Conservation (phyloP, 2,329 filamentous ascomycete genomes). For the Davidsoniella eucalypti region DNA sequence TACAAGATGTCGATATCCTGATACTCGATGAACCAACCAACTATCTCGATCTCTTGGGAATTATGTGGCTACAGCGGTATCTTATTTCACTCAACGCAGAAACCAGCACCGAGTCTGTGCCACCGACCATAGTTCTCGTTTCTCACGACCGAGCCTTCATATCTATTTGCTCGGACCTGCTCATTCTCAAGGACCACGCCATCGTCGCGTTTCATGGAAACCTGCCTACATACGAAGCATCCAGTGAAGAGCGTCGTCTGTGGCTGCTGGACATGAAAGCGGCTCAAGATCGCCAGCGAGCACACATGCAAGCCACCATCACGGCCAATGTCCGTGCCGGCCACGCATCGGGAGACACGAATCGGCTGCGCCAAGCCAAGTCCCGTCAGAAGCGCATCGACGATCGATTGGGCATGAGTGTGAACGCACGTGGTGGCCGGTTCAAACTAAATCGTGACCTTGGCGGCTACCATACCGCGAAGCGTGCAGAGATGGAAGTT, state of each 20-base stretch:
- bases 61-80: slow-evolving; percentile 70
- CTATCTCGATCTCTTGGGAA: slow-evolving; percentile 56
- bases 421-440: slow-evolving; percentile 51
- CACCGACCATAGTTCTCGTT: slow-evolving; percentile 57
- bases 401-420: slow-evolving; percentile 61
- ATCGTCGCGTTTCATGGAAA: slow-evolving; percentile 63
- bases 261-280: slow-evolving; percentile 63
- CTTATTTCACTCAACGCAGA: slow-evolving; percentile 36
- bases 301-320: too few species aligned
- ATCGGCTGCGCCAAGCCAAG: slow-evolving; percentile 73
- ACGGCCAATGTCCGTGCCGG: slow-evolving; percentile 36
- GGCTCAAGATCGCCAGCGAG: slow-evolving; percentile 23
- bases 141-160: slow-evolving; percentile 76
- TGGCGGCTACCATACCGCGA: slow-evolving; percentile 40
- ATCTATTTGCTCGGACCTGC: slow-evolving; percentile 58
- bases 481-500: slow-evolving; percentile 54
- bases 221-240: slow-evolving; percentile 52
- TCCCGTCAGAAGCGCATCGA: slow-evolving; percentile 73
- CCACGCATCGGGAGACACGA: slow-evolving; percentile 63
- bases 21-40: slow-evolving; percentile 36
- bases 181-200: slow-evolving; percentile 56
- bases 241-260: slow-evolving; percentile 48
- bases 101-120: slow-evolving; percentile 21
- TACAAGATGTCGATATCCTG: slow-evolving; percentile 60
- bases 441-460: slow-evolving; percentile 72